phyloP scores from a whole-genome alignment of 75 land plant genomes.

The Cupressus sempervirens region DNA sequence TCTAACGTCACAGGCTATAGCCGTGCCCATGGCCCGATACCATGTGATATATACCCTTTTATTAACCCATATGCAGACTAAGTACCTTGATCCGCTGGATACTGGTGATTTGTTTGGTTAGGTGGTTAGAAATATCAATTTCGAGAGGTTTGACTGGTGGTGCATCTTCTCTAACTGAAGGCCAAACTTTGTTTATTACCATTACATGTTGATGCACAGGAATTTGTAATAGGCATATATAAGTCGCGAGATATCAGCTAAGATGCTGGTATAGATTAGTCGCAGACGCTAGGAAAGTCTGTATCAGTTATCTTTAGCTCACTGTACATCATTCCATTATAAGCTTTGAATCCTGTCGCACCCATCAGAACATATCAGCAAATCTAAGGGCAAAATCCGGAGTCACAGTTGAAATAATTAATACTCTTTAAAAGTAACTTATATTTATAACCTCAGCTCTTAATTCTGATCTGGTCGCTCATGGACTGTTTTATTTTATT shows the following conservation, averaged over 20 bases:
- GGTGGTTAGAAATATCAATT: conserved; percentile 12
- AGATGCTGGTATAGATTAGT: no score
- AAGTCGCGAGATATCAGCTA: conserved; percentile 9
- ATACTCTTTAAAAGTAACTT: no score
- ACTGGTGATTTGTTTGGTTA: conserved; percentile 45
- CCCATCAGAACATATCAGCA: no score
- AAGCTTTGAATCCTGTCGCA: no score
- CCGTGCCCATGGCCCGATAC: background rate
- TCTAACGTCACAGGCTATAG: conserved; percentile 2
- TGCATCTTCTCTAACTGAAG: conserved; percentile 14
- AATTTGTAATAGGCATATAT: conserved; percentile 29
- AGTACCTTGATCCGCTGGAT: conserved; percentile 13
- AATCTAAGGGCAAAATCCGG: no score
- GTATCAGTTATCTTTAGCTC: no score
- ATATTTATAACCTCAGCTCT: no score
- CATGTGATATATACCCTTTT: conserved; percentile 25
- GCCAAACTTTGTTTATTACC: conserved; percentile 52
- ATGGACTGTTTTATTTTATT: no score
- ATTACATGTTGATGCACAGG: conserved; percentile 52
- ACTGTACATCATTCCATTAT: no score
- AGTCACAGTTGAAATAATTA: no score
- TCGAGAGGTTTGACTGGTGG: conserved; percentile 29
- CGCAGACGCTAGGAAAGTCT: no score
- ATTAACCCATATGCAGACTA: conserved; percentile 25
- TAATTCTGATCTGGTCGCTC: no score